Base-by-base conservation (phyloP, 1,139 yeast genomes). In the Diutina sp. region DNA sequence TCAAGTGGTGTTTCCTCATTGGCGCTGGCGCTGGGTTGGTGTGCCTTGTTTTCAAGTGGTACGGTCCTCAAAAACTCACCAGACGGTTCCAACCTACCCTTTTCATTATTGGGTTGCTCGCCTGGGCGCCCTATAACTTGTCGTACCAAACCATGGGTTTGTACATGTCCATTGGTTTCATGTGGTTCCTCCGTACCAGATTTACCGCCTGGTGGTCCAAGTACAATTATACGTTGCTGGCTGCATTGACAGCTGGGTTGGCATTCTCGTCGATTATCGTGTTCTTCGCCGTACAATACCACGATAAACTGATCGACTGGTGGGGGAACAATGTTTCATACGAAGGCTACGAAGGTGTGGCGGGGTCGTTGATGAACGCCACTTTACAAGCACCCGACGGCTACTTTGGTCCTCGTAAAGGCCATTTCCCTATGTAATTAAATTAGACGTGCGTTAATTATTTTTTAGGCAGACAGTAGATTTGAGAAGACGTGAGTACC, bases 1-100 rank as follows among this genome's bases (percentile, higher is more conserved):
- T 78, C 58, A 79, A 74, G 65, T 2, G 88, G 87, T 28, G 77
- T 82, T 46, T 87, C 87, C 0, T 76, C 81, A 58, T 69, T 80
- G 60, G 79, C 84, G 61, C 59, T 83, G 87, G 87, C 82, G 87
- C 87, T 87, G 87, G 1, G 83, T 82, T 64, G 67, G 62, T 38
- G 80, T 81, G 28, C 57, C 59, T 1, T 83, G 83, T 46, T 61
- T 71, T 18, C 85, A 35, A 35, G 41, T 35, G 12, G 12, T 35
- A 35, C 41, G 41, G 28, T 18, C 53, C 53, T 9, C 41, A 18
- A 7, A 30, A 14, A 6, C 16, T 76, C 54, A 41, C 47, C 25
- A 65, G 70, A 48, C 68, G 67, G 61, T 72, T 76, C 67, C 76
- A 78, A 59, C 81, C 83, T 4, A 72, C 81, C n/a, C 69, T 73